Evolutionary conservation across 805 yeast genomes (phyloP), one percentile per base, ranked within the genome.

Genomic region (Lachancea lanzarotensis): DNA sequence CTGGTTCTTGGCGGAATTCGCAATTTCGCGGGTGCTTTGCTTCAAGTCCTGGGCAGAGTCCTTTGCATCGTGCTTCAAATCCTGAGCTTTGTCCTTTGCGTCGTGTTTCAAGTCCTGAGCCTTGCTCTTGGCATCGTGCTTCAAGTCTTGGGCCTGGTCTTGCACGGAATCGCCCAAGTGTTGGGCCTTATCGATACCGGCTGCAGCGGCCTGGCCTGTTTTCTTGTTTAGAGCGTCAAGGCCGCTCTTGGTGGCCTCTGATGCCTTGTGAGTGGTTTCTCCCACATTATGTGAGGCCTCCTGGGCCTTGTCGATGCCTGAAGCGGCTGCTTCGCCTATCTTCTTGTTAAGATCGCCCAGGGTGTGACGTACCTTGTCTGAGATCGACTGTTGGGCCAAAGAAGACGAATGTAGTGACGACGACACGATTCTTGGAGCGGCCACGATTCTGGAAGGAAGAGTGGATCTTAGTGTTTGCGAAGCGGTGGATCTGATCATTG

Each of bases 101-200:
- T 39, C 45, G 13, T 45, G 40, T 15, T 48, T 38, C 13, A 50
- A 42, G 13, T 42, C 48, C 20, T 51, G 52, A n/a, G 48, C 47
- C 3, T 45, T 47, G 15, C 38, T 48, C 36, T 46, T 38, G 3
- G 50, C 35, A 13, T 45, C 30, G 17, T 41, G 17, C 44, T 34
- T 35, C 33, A 41, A 27, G 29, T 35, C 35, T 39, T 40, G 32
- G 16, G 43, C 38, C 34, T 43, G 30, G 38, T 44, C 47, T 11
- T 22, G 19, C 16, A 34, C 47, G 3, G 32, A 13, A 9, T 39
- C 32, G 9, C 56, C 31, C 10, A 50, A 45, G 20, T 57, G 48
- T 35, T 57, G 55, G 10, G 60, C 52, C 45, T 57, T 57, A 35
- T 56, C 58, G 16, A 57, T 54, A 17, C 57, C 59, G 26, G 50